These are phyloP conservation scores for Ogataea polymorpha DNA, from an alignment of 805 yeast genomes.

Conservation along the genomic window DNA sequence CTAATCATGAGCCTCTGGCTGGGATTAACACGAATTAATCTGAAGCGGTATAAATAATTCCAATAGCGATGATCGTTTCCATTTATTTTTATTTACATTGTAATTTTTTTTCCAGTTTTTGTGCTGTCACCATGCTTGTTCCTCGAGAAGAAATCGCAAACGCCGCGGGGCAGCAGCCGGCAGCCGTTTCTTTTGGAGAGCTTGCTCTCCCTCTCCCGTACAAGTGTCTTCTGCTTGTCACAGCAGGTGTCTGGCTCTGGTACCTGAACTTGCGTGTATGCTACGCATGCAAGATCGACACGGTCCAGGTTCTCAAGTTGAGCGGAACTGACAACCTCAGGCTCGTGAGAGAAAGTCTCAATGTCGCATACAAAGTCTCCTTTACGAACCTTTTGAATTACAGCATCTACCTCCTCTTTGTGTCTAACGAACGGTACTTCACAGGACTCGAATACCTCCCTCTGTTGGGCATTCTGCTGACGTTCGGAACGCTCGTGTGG, in stretches of 20 bases:
- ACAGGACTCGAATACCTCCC: slow-evolving; percentile 36
- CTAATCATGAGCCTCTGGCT: slow-evolving; percentile 9
- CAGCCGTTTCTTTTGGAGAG: slow-evolving; percentile 26
- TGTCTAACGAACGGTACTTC: slow-evolving; percentile 24
- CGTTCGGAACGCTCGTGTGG: slow-evolving; percentile 36
- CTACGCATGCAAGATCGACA: slow-evolving; percentile 40
- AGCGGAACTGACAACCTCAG: slow-evolving; percentile 23
- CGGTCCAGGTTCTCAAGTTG: slow-evolving; percentile 39
- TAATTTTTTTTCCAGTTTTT: slow-evolving; percentile 1
- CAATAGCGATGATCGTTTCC: not conserved
- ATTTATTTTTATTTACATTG: not conserved
- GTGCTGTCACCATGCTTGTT: slow-evolving; percentile 7
- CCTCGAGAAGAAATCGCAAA: slow-evolving; percentile 6
- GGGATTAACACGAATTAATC: slow-evolving; percentile 3
- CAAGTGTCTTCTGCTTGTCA: slow-evolving; percentile 46
- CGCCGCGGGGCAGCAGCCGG: slow-evolving; percentile 1
- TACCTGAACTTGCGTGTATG: slow-evolving; percentile 41
- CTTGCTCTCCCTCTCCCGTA: slow-evolving; percentile 46
- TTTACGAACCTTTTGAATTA: slow-evolving; percentile 28
- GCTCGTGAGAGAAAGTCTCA: slow-evolving; percentile 17
- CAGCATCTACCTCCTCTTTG: slow-evolving; percentile 27
- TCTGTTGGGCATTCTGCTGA: slow-evolving; percentile 34
- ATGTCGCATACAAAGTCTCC: slow-evolving; percentile 21
- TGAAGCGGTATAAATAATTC: slow-evolving; percentile 1
- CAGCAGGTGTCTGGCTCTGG: slow-evolving; percentile 56